Percentiles rank a stretch among this genome's conserved stretches.
These are phyloP conservation scores for Monilinia vaccinii-corymbosi DNA, from an alignment of 2,329 filamentous ascomycete species.

Conservation along the genomic window DNA sequence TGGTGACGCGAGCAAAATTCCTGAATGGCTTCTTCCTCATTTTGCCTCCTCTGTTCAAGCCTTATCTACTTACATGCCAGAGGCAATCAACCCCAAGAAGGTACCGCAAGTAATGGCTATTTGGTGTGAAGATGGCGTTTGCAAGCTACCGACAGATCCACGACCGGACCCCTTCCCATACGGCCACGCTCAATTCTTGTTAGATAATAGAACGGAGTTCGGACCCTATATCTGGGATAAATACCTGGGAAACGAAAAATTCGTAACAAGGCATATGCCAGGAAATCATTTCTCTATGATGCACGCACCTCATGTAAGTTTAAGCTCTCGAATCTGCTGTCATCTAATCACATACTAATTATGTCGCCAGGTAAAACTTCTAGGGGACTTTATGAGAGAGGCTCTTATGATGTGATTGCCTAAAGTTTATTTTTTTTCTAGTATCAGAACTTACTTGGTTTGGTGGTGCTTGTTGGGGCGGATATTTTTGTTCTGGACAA, in stretches of 20 bases:
- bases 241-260: conserved; percentile 5
- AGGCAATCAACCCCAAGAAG: conserved; percentile 3
- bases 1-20: conserved; percentile 35
- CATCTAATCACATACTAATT: background rate
- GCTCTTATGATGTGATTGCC: conserved; percentile 2
- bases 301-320: conserved; percentile 30
- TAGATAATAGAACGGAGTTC: conserved; percentile 10
- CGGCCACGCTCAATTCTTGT: conserved; percentile 6
- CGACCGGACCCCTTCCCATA: conserved; percentile 7
- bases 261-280: conserved; percentile 37
- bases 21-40: conserved; percentile 28
- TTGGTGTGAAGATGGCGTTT: conserved; percentile 10
- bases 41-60: conserved; percentile 5
- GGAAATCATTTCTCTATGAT: conserved; percentile 24
- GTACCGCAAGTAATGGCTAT: conserved; percentile 7
- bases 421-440: background rate
- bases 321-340: background rate
- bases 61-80: conserved; percentile 6
- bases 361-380: background rate
- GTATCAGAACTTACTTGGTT: conserved; percentile 2
- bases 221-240: conserved; percentile 9
- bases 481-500: background rate
- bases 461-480: background rate
- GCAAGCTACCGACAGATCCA: conserved; percentile 35
- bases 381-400: conserved; percentile 7